Base-by-base conservation (phyloP, 2,329 filamentous ascomycete species). In the Penicillium fuscoglaucum region DNA sequence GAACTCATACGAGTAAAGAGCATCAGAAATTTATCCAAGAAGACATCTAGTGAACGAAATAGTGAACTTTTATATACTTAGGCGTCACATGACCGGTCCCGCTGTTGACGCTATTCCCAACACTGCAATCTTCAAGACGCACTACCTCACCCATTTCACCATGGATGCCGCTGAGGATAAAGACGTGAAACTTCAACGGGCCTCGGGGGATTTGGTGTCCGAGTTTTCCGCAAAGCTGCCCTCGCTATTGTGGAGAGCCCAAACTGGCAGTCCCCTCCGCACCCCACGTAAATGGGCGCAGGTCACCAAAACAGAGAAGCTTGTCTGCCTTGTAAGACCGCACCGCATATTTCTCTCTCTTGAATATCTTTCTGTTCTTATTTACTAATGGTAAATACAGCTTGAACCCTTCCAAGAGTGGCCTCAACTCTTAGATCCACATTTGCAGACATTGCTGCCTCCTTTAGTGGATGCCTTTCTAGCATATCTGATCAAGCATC, bases 341-440 rank as follows among this genome's bases (percentile, higher is more conserved):
- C n/a, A 33, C 51, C 12, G 10, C 19, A 53, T 46, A 39, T 1
- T 12, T 33, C n/a, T 10, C 26, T 4, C 19, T 50, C 28, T 28
- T 26, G 7, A 5, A 5, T 40, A 2, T 21, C 4, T 28, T 19
- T 49, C 47, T 47, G 29, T 47, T 31, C 26, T 45, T 4, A 56
- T 62, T 55, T 49, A 39, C 31, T 70, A 46, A 63, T 60, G 10
- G 15, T 41, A 17, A 24, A 19, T 55, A 61, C 58, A 80, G 79
- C 85, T 99, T 50, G 92, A 97, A 66, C 87, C 90, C 2, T 99
- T 98, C 67, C 93, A 98, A 80, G 93, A 97, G 79, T 88, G 96
- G 64, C 95, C 95, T 19, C 95, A 99, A 73, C 83, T 98, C 40
- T 84, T 99, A 28, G 95, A 99, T 76, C 86, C 91, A 10, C 85